Percentiles rank a stretch among this genome's conserved stretches.
Conservation (phyloP, 1,284 basidiomycete species). For the Fomitopsis betulina region DNA sequence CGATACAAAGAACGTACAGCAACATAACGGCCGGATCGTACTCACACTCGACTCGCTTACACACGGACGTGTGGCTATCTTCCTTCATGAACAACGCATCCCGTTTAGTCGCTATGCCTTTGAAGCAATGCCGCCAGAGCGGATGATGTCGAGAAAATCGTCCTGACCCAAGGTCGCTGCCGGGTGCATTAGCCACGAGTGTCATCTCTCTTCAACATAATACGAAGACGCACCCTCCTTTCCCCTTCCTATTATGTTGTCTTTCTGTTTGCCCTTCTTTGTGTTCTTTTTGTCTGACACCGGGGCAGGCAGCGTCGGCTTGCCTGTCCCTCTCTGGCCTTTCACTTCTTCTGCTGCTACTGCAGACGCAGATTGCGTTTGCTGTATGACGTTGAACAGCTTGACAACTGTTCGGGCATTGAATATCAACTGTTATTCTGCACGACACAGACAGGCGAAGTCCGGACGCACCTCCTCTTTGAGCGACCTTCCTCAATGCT, state of each 20-base stretch:
- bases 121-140: slow-evolving; percentile 55
- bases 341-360: slow-evolving; percentile 53
- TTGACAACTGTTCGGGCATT: slow-evolving; percentile 55
- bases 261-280: slow-evolving; percentile 48
- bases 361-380: slow-evolving; percentile 57
- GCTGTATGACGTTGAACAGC: slow-evolving; percentile 79
- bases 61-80: too few relatives aligned
- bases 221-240: slow-evolving; percentile 48
- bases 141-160: slow-evolving; percentile 75
- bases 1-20: neutral
- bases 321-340: slow-evolving; percentile 61
- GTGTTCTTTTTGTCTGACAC: slow-evolving; percentile 41
- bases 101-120: slow-evolving; percentile 17
- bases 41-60: too few relatives aligned
- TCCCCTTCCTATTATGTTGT: slow-evolving; percentile 45
- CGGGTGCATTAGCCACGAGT: neutral
- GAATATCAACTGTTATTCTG: neutral
- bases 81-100: too few relatives aligned
- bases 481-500: slow-evolving; percentile 73
- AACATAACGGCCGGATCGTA: neutral
- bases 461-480: slow-evolving; percentile 63
- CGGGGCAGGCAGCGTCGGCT: slow-evolving; percentile 66
- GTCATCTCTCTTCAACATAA: neutral
- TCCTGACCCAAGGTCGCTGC: slow-evolving; percentile 57
- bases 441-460: too few relatives aligned